phyloP scores from a whole-genome alignment of 495 filamentous ascomycete species.

The Parmelia sp. region DNA sequence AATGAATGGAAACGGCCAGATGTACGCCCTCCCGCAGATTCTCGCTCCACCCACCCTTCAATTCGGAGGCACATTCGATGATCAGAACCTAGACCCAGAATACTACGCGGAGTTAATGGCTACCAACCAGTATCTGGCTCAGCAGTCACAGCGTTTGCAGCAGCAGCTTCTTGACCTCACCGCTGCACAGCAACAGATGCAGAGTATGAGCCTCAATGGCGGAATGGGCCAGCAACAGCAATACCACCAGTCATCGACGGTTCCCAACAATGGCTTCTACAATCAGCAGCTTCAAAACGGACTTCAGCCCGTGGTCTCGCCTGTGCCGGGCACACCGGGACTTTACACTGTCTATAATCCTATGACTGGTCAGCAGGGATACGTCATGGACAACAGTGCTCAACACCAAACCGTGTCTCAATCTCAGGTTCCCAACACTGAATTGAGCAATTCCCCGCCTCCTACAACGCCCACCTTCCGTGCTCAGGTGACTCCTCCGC shows the following conservation, averaged over 20 bases:
- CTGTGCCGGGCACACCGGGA: slow-evolving; percentile 63
- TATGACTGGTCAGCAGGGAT: slow-evolving; percentile 70
- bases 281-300: slow-evolving; percentile 67
- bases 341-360: slow-evolving; percentile 80
- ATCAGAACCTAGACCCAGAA: slow-evolving; percentile 70
- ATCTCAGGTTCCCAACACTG: slow-evolving; percentile 31
- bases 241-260: slow-evolving; percentile 33
- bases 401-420: slow-evolving; percentile 35
- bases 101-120: slow-evolving; percentile 77
- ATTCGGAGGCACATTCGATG: slow-evolving; percentile 54
- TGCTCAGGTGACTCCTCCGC: slow-evolving; percentile 75
- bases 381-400: slow-evolving; percentile 54
- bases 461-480: slow-evolving; percentile 56
- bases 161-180: slow-evolving; percentile 53
- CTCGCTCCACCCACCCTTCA: slow-evolving; percentile 76
- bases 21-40: slow-evolving; percentile 69
- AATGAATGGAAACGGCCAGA: slow-evolving; percentile 45
- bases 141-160: slow-evolving; percentile 80
- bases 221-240: slow-evolving; percentile 37
- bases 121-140: slow-evolving; percentile 76
- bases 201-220: slow-evolving; percentile 53
- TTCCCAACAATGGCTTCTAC: slow-evolving; percentile 50
- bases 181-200: slow-evolving; percentile 63
- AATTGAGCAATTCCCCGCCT: slow-evolving; percentile 36
- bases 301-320: slow-evolving; percentile 61